Evolutionary conservation across 441 rosid genomes (phyloP).

Genomic region (Gossypium lobatum): DNA sequence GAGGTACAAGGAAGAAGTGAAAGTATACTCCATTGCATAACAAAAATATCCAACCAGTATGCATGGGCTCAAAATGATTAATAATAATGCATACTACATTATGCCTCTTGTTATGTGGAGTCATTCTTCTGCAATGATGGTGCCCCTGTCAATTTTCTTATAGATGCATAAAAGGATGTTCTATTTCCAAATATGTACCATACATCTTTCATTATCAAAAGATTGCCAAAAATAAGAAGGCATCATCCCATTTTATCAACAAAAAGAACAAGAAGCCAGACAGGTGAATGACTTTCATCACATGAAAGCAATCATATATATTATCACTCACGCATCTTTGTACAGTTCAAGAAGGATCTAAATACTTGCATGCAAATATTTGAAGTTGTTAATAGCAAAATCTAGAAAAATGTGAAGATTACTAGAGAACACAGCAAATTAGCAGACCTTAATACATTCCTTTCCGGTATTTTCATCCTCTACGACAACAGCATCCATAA

Average conservation of each 20-base stretch:
- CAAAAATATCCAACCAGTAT: background rate
- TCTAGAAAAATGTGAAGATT: slow-evolving; percentile 7
- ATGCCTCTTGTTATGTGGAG: background rate
- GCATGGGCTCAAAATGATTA: background rate
- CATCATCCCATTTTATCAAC: background rate
- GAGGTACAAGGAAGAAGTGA: background rate
- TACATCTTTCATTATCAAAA: slow-evolving; percentile 10
- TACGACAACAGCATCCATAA: slow-evolving; percentile 98
- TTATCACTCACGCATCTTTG: background rate
- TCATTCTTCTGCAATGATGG: background rate
- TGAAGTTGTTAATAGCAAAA: slow-evolving; percentile 6
- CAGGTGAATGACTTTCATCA: slow-evolving; percentile 3
- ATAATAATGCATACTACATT: background rate
- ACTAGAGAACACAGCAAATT: slow-evolving; percentile 11
- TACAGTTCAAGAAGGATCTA: background rate
- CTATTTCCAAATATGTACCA: background rate
- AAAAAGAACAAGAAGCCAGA: background rate
- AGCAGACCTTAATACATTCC: slow-evolving; percentile 89
- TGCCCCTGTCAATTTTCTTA: background rate
- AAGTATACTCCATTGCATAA: background rate
- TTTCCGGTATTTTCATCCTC: slow-evolving; percentile 96
- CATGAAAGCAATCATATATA: background rate
- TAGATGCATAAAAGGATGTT: background rate
- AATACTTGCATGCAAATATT: background rate
- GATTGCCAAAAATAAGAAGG: slow-evolving; percentile 11